Evolutionary conservation across 2,329 filamentous ascomycete species (phyloP).

Genomic region (Botrytis elliptica): DNA sequence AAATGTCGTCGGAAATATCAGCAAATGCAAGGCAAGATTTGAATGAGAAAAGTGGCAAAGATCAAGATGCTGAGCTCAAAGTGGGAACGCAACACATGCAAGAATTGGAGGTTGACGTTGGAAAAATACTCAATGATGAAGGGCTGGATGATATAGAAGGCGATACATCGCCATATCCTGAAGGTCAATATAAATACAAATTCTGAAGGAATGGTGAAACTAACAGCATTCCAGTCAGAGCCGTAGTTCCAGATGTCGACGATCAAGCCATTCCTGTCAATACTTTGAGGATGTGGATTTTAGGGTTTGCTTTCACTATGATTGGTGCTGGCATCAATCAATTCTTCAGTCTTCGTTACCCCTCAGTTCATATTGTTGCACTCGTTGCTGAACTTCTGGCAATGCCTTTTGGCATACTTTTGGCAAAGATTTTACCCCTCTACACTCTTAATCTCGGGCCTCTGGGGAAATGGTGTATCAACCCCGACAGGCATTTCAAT

Average conservation of each 20-base stretch:
- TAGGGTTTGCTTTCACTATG: constrained; percentile 47
- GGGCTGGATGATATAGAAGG: constrained; percentile 26
- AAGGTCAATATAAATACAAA: constrained; percentile 44
- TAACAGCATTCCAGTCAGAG: constrained; percentile 36
- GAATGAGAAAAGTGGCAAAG: constrained; percentile 9
- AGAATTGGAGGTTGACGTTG: constrained; percentile 28
- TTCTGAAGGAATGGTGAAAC: constrained; percentile 41
- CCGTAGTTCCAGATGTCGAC: constrained; percentile 62
- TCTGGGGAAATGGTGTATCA: constrained; percentile 48
- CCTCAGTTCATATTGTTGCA: constrained; percentile 36
- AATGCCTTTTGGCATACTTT: constrained; percentile 28
- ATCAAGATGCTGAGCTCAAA: constrained; percentile 14
- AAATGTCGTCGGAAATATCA: constrained; percentile 3
- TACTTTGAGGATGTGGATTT: constrained; percentile 64
- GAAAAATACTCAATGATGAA: constrained; percentile 23
- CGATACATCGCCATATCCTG: constrained; percentile 54
- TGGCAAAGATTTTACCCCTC: constrained; percentile 44
- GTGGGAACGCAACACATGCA: constrained; percentile 26
- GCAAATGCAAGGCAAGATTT: not conserved
- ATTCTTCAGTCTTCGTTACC: constrained; percentile 34
- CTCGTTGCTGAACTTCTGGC: constrained; percentile 32
- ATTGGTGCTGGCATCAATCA: constrained; percentile 34
- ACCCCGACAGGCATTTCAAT: constrained; percentile 67
- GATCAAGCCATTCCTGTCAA: constrained; percentile 65
- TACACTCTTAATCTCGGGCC: constrained; percentile 24